Percentiles rank a stretch among this genome's conserved stretches.
phyloP scores from a whole-genome alignment of 805 yeast genomes.

The Wickerhamiella australiensis region DNA sequence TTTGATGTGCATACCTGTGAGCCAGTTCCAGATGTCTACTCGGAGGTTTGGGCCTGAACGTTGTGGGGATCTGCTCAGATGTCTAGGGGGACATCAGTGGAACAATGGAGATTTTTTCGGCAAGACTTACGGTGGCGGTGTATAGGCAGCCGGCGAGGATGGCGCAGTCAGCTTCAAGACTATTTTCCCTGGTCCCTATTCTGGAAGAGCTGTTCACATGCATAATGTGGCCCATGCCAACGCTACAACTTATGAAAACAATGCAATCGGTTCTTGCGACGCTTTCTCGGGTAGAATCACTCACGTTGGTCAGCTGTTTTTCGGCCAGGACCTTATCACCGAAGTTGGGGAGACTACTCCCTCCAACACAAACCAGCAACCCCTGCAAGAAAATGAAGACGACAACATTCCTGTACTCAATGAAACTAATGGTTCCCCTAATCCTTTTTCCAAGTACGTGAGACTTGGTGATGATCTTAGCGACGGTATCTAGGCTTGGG shows the following conservation, averaged over 20 bases:
- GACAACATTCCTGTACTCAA: not conserved
- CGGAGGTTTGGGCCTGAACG: conserved; percentile 4
- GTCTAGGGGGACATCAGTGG: not conserved
- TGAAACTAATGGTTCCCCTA: not conserved
- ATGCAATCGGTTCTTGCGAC: not conserved
- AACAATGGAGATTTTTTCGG: not conserved
- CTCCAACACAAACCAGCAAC: not conserved
- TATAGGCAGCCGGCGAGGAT: not conserved
- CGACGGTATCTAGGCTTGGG: not conserved
- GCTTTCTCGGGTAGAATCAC: not conserved
- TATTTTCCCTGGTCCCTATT: conserved; percentile 2
- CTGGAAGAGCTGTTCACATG: not conserved
- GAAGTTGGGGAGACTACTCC: not conserved
- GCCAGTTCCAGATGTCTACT: not conserved
- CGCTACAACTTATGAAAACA: not conserved
- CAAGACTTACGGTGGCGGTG: not conserved
- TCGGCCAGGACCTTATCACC: not conserved
- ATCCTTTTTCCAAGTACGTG: conserved; percentile 1
- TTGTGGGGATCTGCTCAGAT: not conserved
- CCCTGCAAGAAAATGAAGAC: not conserved
- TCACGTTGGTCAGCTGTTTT: not conserved
- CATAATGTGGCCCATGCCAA: not conserved
- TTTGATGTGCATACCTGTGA: not conserved
- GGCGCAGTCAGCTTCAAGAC: conserved; percentile 1
- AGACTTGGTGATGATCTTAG: not conserved